Evolutionary conservation across 805 yeast genomes (phyloP).

Genomic region (Wickerhamomyces rabaulensis): DNA sequence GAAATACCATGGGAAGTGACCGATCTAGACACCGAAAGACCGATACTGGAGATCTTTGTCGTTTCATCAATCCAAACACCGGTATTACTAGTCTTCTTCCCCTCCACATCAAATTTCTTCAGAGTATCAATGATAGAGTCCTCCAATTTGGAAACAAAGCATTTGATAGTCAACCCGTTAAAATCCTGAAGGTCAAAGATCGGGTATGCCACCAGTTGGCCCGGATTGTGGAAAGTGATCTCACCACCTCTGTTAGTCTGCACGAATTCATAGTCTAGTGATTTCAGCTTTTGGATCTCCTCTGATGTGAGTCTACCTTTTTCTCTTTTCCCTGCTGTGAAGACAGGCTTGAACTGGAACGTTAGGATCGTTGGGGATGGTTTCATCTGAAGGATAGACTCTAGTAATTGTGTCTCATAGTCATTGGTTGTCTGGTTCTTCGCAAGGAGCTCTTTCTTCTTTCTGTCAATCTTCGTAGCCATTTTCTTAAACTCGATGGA

Average conservation of each 20-base stretch:
- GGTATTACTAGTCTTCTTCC: constrained; percentile 57
- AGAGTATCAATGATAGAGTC: constrained; percentile 48
- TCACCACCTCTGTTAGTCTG: constrained; percentile 93
- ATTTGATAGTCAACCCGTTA: constrained; percentile 49
- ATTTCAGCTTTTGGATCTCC: constrained; percentile 22
- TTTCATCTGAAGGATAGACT: constrained; percentile 39
- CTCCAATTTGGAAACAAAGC: constrained; percentile 63
- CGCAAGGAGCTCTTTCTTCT: constrained; percentile 31
- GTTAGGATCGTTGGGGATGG: constrained; percentile 70
- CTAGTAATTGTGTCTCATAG: constrained; percentile 41
- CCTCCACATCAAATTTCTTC: constrained; percentile 34
- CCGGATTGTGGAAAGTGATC: constrained; percentile 94
- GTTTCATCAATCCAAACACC: constrained; percentile 76
- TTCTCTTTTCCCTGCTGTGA: constrained; percentile 89
- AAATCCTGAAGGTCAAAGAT: constrained; percentile 66
- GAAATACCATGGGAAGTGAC: constrained; percentile 89
- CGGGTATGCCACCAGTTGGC: constrained; percentile 85
- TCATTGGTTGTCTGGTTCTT: constrained; percentile 39
- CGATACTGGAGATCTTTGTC: constrained; percentile 80
- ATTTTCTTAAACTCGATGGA: constrained; percentile 52
- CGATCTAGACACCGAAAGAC: constrained; percentile 78
- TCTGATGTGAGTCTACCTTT: constrained; percentile 39
- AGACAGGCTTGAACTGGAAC: constrained; percentile 80
- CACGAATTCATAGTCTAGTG: constrained; percentile 53
- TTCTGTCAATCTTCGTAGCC: constrained; percentile 41